Conservation (phyloP, 23 red algal species). For the Cyanidioschyzon merolae region DNA sequence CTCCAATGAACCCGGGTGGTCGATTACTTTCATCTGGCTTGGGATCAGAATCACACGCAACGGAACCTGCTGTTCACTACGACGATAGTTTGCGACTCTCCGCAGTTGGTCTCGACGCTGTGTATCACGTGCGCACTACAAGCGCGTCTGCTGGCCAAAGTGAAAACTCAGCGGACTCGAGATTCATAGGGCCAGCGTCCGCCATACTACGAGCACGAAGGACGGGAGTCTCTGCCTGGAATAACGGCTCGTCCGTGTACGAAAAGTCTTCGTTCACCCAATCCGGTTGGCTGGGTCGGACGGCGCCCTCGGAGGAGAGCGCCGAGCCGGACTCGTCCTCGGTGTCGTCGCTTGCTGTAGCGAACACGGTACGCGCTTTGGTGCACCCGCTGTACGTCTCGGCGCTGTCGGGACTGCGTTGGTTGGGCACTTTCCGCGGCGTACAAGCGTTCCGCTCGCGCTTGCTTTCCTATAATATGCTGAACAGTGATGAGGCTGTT, state of each 20-base stretch:
- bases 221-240: too few relatives aligned
- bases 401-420: neutral
- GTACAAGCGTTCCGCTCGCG: neutral
- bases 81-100: too few relatives aligned
- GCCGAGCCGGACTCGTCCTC: neutral
- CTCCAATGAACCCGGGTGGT: neutral
- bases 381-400: neutral
- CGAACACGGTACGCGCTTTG: neutral
- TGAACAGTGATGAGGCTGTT: slow-evolving; percentile 2
- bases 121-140: too few relatives aligned
- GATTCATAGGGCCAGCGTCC: neutral
- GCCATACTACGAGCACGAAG: too few relatives aligned
- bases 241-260: too few relatives aligned
- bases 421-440: neutral
- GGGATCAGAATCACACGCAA: neutral
- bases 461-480: neutral
- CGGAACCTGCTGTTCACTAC: neutral
- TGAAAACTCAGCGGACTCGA: neutral
- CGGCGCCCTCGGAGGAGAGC: neutral
- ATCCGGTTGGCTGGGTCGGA: neutral
- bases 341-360: neutral
- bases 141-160: too few relatives aligned
- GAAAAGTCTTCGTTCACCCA: too few relatives aligned
- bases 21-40: neutral
- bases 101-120: too few relatives aligned